phyloP scores from a whole-genome alignment of 2,329 filamentous ascomycete species.

The Rhinocladiella similis region DNA sequence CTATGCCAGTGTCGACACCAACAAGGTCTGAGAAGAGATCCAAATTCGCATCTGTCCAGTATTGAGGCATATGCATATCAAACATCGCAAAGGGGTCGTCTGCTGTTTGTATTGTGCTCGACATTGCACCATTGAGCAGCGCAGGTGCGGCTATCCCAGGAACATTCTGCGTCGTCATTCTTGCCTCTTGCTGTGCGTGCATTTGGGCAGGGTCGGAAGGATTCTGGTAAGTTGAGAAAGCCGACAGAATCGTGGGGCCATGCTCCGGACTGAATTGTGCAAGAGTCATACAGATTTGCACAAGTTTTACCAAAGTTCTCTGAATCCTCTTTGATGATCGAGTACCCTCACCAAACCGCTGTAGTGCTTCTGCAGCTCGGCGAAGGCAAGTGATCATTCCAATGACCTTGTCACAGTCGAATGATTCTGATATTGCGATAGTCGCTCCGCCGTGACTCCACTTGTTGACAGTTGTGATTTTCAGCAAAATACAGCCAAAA shows the following conservation, averaged over 20 bases:
- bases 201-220: constrained; percentile 2
- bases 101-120: constrained; percentile 42
- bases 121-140: constrained; percentile 32
- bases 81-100: constrained; percentile 30
- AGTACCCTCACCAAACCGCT: constrained; percentile 22
- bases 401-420: constrained; percentile 13
- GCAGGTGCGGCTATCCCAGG: neutral
- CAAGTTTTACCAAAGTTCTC: constrained; percentile 21
- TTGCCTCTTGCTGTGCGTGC: constrained; percentile 3
- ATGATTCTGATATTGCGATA: constrained; percentile 4
- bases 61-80: constrained; percentile 21
- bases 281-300: constrained; percentile 24
- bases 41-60: constrained; percentile 22
- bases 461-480: constrained; percentile 12
- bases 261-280: constrained; percentile 18
- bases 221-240: constrained; percentile 14
- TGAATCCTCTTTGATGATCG: constrained; percentile 18
- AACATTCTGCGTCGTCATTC: neutral
- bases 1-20: constrained; percentile 18
- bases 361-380: constrained; percentile 16
- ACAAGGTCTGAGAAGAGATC: constrained; percentile 24
- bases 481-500: constrained; percentile 29
- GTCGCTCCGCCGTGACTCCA: constrained; percentile 5
- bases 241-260: constrained; percentile 14
- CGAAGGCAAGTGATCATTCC: constrained; percentile 19